Base-by-base conservation (phyloP, 768 basidiomycete genomes). In the Boletus vinaceobasis region DNA sequence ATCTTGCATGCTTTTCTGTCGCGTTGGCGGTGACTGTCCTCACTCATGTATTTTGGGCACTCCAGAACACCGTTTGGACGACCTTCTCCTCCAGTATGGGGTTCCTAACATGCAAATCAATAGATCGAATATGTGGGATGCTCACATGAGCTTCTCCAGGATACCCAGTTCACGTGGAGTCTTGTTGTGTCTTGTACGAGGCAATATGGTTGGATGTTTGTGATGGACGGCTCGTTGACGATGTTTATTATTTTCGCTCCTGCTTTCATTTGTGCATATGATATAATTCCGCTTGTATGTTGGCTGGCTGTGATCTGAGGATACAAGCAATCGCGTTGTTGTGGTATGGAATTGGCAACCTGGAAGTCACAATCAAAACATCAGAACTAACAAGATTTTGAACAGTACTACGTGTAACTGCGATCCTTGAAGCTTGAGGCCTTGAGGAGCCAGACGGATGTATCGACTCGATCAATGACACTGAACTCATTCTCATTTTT, bases 61-160 rank as follows among this genome's bases (percentile, higher is more conserved):
- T 59, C 26, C 47, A 68, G 67, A 55, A 59, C 43, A 51, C 48
- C 23, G 13, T 68, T 70, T 51, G 70, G 57, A 32, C 60, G 69
- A 29, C 68, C 70, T 3, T 61, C 70, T 23, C 68, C 69, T 42
- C 55, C 33, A 27, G 47, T 48, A 27, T 57, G 15, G 23, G 26
- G 38, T 40, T 47, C 44, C 50, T 49, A 35, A 59, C 48, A 13
- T 46, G 48, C 36, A 52, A 48, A 33, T 27, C 32, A 29, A 55
- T n/a, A 49, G 39, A 36, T 50, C 35, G 40, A 43, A 60, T 42
- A 19, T 7, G 15, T 48, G 32, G 60, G 37, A 47, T 43, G 40
- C 39, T 40, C 27, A 53, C 31, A 15, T 46, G 33, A 21, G 38
- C 43, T 17, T 48, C 45, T 40, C 19, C 9, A 36, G 42, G 27